Conservation (phyloP, 805 yeast genomes). For the Aciculoconidium aculeatum region DNA sequence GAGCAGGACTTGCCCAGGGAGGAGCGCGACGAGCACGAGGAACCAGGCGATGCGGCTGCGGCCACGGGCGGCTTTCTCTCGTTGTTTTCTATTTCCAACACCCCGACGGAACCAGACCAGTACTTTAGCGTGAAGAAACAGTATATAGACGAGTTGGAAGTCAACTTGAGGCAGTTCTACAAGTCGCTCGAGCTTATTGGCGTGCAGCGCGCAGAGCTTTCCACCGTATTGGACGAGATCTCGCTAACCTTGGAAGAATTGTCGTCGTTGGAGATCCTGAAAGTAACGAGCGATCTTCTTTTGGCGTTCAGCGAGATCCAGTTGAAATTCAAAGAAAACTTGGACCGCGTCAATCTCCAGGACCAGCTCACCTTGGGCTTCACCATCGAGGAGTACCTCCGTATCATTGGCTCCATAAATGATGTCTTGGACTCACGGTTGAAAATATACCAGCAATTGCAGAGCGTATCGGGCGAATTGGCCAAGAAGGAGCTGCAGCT, state of each 20-base stretch:
- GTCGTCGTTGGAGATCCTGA: conserved; percentile 70
- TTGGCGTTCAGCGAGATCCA: conserved; percentile 70
- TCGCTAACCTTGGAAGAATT: conserved; percentile 48
- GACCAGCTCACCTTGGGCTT: conserved; percentile 83
- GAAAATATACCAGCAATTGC: conserved; percentile 39
- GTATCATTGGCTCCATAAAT: conserved; percentile 70
- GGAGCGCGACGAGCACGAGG: conserved; percentile 23
- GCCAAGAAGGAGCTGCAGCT: conserved; percentile 41
- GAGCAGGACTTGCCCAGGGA: conserved; percentile 64
- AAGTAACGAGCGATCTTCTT: conserved; percentile 56
- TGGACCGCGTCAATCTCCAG: conserved; percentile 74
- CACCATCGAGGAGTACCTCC: conserved; percentile 80
- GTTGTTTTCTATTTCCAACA: conserved; percentile 61
- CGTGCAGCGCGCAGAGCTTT: conserved; percentile 69
- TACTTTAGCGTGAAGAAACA: conserved; percentile 66
- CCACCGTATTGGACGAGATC: conserved; percentile 65
- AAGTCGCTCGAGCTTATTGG: conserved; percentile 70
- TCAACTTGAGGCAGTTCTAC: conserved; percentile 62
- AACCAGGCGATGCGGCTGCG: conserved; percentile 3
- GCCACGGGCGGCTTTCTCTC: conserved; percentile 57
- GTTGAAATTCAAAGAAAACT: conserved; percentile 59
- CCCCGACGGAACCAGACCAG: conserved; percentile 71
- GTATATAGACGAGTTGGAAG: conserved; percentile 66
- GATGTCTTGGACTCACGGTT: conserved; percentile 70
- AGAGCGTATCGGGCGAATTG: conserved; percentile 41